These are phyloP conservation scores for Plenodomus tracheiphilus DNA, from an alignment of 2,329 filamentous ascomycete species.

Conservation along the genomic window DNA sequence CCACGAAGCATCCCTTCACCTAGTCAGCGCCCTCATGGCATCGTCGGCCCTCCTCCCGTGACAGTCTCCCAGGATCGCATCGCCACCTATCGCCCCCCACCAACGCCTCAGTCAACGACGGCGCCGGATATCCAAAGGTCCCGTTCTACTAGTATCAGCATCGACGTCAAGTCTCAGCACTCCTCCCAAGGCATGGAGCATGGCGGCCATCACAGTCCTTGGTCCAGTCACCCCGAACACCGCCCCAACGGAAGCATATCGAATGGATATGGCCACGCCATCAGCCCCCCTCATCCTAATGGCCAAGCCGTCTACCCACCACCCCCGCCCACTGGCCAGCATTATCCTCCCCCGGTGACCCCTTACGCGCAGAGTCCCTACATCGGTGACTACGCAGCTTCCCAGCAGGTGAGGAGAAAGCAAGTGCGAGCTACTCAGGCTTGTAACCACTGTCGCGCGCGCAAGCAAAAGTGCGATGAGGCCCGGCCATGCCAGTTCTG, in stretches of 20 bases:
- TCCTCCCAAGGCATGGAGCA: slow-evolving; percentile 39
- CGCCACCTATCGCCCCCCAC: slow-evolving; percentile 36
- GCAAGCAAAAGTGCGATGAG: slow-evolving; percentile 50
- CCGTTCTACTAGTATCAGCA: slow-evolving; percentile 29
- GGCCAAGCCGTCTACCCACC: slow-evolving; percentile 35
- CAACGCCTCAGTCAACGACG: slow-evolving; percentile 33
- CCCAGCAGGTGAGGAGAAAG: slow-evolving; percentile 35
- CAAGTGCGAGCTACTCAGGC: slow-evolving; percentile 59
- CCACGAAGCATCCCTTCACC: slow-evolving; percentile 40
- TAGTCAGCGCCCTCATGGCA: slow-evolving; percentile 41
- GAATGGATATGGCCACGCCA: slow-evolving; percentile 38
- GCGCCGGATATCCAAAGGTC: slow-evolving; percentile 27
- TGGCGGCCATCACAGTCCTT: slow-evolving; percentile 37
- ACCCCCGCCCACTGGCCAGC: slow-evolving; percentile 29
- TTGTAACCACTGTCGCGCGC: slow-evolving; percentile 58
- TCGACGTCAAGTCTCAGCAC: slow-evolving; percentile 34
- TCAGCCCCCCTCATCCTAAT: slow-evolving; percentile 34
- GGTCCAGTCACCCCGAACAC: slow-evolving; percentile 39
- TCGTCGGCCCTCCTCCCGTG: slow-evolving; percentile 31
- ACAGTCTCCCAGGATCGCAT: slow-evolving; percentile 42
- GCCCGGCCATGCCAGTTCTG: slow-evolving; percentile 61
- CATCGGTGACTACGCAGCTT: slow-evolving; percentile 34
- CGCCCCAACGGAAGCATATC: slow-evolving; percentile 36
- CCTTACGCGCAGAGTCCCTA: slow-evolving; percentile 33
- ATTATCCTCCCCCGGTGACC: slow-evolving; percentile 34